These are phyloP conservation scores for Botrytis byssoidea DNA, from an alignment of 2,329 filamentous ascomycete species.

Conservation along the genomic window DNA sequence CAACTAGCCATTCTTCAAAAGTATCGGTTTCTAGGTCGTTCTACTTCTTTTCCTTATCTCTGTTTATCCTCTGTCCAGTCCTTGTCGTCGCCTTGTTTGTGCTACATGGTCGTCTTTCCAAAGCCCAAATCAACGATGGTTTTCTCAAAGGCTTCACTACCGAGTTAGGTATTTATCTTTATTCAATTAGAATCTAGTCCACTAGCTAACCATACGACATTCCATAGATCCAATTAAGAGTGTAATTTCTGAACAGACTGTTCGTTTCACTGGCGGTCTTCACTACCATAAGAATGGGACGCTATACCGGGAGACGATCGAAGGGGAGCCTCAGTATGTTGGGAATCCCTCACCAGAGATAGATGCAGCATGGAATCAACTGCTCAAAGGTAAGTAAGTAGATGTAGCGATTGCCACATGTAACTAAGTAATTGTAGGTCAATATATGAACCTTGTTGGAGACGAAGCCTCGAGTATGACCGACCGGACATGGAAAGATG, in stretches of 20 bases:
- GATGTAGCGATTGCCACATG: background rate
- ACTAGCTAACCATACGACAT: background rate
- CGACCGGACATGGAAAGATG: background rate
- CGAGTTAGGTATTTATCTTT: background rate
- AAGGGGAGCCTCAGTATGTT: background rate
- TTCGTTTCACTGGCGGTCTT: background rate
- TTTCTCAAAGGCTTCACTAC: background rate
- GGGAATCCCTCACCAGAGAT: background rate
- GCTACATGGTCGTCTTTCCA: background rate
- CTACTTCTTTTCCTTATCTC: background rate
- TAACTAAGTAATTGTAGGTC: background rate
- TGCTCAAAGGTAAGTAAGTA: background rate
- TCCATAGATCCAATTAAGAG: background rate
- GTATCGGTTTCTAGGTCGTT: background rate
- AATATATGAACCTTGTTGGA: background rate
- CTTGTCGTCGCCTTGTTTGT: background rate
- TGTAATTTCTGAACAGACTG: background rate
- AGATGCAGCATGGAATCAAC: background rate
- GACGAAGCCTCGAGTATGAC: background rate
- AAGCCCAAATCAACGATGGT: background rate
- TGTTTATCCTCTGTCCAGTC: background rate
- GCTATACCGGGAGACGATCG: background rate
- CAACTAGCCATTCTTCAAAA: background rate
- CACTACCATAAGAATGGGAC: background rate
- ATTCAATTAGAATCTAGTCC: background rate